Base-by-base conservation (phyloP, 768 basidiomycete species). In the Tylopilus rubrobrunneus region DNA sequence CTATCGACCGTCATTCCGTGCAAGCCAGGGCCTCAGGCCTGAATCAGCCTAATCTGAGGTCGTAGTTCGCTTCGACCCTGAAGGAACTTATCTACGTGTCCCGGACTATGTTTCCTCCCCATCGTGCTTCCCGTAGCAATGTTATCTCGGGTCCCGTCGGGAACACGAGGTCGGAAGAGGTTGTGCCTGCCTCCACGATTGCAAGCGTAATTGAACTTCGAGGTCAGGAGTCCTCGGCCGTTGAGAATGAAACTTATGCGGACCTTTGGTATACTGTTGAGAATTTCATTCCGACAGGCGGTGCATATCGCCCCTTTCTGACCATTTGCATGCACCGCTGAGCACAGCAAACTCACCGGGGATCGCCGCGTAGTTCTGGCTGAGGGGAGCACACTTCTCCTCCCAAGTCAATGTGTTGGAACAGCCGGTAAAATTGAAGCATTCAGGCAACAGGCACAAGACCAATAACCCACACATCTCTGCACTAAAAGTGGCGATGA, bases 401-500 rank as follows among this genome's bases (percentile, higher is more conserved):
- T 2, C 15, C 15, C 19, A 17, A 23, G 12, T n/a, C 19, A 44
- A 33, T 43, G 43, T 11, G 12, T 34, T 12, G 1, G 19, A 19
- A 19, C 19, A 19, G 19, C 19, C 19, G 19, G 19, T 19, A 19
- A 19, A 19, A 19, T 19, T 19, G 19, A 19, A 19, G 19, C 19
- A 19, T 19, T 49, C 37, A 61, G 59, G 17, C 23, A 11, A 47
- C 8, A 5, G 9, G n/a, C 5, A 51, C 9, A 47, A 57, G 31
- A 34, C 46, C 34, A 11, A 17, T 25, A 25, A 1, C 21, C 14
- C 25, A 34, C 49, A 36, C 2, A n/a, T 21, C 11, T 36, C n/a
- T 27, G 25, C 46, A 34, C 14, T 6, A 12, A 17, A 40, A 12
- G 15, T 17, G 40, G 27, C 14, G 12, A 48, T 33, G 17, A 4